Conservation (phyloP, 345 rosid genomes). For the Psidium friedrichsthalianum region DNA sequence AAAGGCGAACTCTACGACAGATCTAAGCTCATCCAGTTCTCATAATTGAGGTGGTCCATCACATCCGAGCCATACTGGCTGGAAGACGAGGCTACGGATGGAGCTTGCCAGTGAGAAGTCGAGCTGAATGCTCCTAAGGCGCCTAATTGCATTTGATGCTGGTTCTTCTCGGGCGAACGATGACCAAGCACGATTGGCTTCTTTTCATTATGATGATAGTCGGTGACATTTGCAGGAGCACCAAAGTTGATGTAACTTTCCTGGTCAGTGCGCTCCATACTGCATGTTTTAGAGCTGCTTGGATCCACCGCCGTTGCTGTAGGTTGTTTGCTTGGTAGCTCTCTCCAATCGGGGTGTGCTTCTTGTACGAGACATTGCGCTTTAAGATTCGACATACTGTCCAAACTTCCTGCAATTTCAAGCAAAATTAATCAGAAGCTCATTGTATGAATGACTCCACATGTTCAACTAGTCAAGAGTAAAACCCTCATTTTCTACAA, state of each 20-base stretch:
- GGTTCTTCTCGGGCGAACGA: background rate
- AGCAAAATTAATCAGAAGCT: background rate
- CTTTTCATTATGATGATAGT: background rate
- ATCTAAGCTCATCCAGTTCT: conserved; percentile 66
- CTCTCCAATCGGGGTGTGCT: conserved; percentile 51
- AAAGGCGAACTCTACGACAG: conserved; percentile 54
- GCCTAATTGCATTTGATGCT: background rate
- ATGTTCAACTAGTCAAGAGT: no score
- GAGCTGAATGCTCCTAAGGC: background rate
- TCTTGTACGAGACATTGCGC: conserved; percentile 35
- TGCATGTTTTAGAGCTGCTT: conserved; percentile 9
- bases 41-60: conserved; percentile 16
- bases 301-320: background rate
- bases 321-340: conserved; percentile 23
- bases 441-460: no score
- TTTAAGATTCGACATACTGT: conserved; percentile 72
- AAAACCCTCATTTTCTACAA: background rate
- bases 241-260: conserved; percentile 43
- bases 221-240: conserved; percentile 3
- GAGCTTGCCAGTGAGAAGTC: background rate
- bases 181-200: conserved; percentile 3
- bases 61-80: conserved; percentile 15
- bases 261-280: background rate
- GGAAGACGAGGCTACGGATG: conserved; percentile 25
- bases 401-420: conserved; percentile 67